phyloP scores from a whole-genome alignment of 257 asterid genomes.

The Solanum lycopersicoides region DNA sequence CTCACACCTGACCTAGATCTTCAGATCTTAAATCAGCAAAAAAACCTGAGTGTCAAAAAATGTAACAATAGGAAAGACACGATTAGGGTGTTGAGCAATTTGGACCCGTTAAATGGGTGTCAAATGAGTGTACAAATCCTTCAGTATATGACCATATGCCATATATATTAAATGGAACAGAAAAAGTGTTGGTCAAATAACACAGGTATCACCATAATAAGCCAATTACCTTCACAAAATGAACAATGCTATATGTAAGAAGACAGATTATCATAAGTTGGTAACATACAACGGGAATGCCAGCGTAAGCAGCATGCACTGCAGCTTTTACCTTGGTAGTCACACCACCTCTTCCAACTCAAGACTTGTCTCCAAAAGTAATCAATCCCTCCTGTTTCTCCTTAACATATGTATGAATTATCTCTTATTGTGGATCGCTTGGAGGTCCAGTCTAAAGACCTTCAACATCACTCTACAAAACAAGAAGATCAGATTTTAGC shows the following conservation, averaged over 20 bases:
- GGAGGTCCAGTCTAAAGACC: constrained; percentile 90
- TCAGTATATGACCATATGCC: too few species aligned
- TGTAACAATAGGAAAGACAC: constrained; percentile 27
- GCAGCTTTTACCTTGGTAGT: constrained; percentile 92
- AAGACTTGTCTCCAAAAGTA: constrained; percentile 77
- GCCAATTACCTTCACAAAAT: too few species aligned
- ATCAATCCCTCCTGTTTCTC: constrained; percentile 46
- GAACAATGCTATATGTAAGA: too few species aligned
- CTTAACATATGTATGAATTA: constrained; percentile 54
- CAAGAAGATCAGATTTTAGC: constrained; percentile 75
- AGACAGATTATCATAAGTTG: too few species aligned
- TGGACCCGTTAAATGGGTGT: too few species aligned
- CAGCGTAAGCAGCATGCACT: constrained; percentile 50
- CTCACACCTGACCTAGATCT: constrained; percentile 64
- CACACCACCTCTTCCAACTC: constrained; percentile 93
- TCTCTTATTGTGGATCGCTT: constrained; percentile 54
- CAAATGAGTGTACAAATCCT: too few species aligned
- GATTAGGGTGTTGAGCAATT: too few species aligned
- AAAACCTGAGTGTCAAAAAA: constrained; percentile 20
- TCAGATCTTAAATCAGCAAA: constrained; percentile 81
- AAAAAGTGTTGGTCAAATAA: too few species aligned
- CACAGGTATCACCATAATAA: too few species aligned
- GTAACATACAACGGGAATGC: constrained; percentile 46
- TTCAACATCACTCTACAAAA: constrained; percentile 72
- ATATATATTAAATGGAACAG: too few species aligned